Evolutionary conservation across 164 flowering plant genomes (phyloP).

Genomic region (Vitis labrusca): DNA sequence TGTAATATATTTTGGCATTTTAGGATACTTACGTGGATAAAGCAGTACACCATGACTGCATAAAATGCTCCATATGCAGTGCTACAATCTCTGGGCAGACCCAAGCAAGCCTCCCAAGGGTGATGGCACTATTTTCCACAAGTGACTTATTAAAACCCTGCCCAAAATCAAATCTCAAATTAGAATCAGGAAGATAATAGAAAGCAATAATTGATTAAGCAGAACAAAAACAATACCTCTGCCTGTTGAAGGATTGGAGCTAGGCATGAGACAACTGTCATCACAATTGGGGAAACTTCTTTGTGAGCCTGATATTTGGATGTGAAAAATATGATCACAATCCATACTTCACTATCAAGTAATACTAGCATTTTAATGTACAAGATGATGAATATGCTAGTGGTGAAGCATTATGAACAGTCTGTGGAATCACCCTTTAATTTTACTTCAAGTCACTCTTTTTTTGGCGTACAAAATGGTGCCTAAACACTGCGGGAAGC

Average conservation of each 20-base stretch:
- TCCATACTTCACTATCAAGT: no score
- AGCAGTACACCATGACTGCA: slow-evolving; percentile 93
- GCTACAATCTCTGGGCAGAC: slow-evolving; percentile 91
- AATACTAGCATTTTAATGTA: no score
- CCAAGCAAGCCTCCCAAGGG: slow-evolving; percentile 96
- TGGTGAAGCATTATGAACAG: no score
- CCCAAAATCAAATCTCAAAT: background rate
- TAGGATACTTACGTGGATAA: slow-evolving; percentile 65
- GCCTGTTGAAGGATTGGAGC: slow-evolving; percentile 86
- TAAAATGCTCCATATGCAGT: slow-evolving; percentile 98
- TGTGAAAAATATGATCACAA: no score
- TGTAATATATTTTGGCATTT: no score
- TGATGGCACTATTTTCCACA: slow-evolving; percentile 92
- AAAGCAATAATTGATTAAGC: background rate
- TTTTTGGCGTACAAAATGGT: no score
- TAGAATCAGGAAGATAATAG: slow-evolving; percentile 10
- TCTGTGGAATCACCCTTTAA: no score
- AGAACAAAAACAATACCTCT: slow-evolving; percentile 48
- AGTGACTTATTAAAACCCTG: slow-evolving; percentile 93
- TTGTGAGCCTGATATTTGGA: slow-evolving; percentile 59
- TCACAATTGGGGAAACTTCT: slow-evolving; percentile 79
- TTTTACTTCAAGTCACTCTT: no score
- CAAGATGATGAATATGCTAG: no score
- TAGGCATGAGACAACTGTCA: slow-evolving; percentile 72
- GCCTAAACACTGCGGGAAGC: no score